Evolutionary conservation across 1,139 yeast species (phyloP), one percentile per base, ranked within the genome.

Genomic region (Eremothecium cymbalariae): DNA sequence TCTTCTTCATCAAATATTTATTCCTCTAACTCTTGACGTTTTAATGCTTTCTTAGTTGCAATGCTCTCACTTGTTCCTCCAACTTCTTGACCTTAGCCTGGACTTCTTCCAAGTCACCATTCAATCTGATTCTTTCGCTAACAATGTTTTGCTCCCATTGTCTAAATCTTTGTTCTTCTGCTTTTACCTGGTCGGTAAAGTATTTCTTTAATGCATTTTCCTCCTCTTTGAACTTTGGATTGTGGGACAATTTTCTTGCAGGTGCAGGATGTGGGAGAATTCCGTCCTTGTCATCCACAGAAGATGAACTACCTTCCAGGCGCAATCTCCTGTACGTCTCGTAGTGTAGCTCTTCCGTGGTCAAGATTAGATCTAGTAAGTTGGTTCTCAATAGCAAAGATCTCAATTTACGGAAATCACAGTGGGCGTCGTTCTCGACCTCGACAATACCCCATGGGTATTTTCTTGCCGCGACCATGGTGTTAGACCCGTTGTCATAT

Each of bases 391-490:
- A 70, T 43, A 90, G 65, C 51, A 90, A 70, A 47, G 88, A 75
- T 63, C 98, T 79, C 55, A 90, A 71, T 61, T 86, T 86, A 61
- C 85, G 78, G 66, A 93, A 90, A 62, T 90, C 98, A 64, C 96
- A 88, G 59, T 90, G 97, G 42, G 72, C 72, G 56, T 88, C 97
- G 60, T 90, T 90, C 61, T 90, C 98, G 34, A 90, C 95, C 61
- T 90, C 97, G 34, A 90, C 97, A 36, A 84, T 69, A 28, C 98
- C 98, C 98, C 98, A 90, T 43, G 94, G 88, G 57, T 90, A 90
- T 59, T 84, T 84, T 63, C 99, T 79, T 31, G 95, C 98, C 45
- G 82, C 73, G 32, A 85, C 88, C 44, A 72, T 67, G 45, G 74
- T 70, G 25, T 95, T 96, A 30, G 80, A 77, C 16, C 77, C 68